A percentile compares a stretch with the other conserved stretches of the same genome.
Conservation (phyloP, 176 grass and related monocot genomes). For the Triticum timopheevii region DNA sequence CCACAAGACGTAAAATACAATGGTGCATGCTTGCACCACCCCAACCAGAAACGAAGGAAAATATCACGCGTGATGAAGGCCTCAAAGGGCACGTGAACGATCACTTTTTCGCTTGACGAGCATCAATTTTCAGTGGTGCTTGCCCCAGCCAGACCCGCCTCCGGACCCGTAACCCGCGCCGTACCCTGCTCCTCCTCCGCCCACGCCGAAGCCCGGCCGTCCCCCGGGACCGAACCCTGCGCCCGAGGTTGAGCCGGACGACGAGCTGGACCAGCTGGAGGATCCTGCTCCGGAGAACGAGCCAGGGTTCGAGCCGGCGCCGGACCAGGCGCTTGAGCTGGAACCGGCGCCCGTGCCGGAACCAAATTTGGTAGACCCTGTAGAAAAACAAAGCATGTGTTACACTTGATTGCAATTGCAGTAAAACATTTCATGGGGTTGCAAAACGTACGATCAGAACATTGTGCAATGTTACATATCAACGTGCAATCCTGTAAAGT, state of each 20-base stretch:
- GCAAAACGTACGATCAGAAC: too few relatives aligned
- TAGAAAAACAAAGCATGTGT: background rate
- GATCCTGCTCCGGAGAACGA: slow-evolving; percentile 23
- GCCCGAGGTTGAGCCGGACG: slow-evolving; percentile 35
- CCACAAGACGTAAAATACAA: background rate
- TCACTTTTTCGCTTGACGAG: background rate
- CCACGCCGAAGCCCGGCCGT: background rate
- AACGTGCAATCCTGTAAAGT: background rate
- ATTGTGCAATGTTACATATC: background rate
- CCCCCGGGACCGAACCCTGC: slow-evolving; percentile 1
- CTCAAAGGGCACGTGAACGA: too few relatives aligned
- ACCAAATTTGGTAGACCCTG: background rate
- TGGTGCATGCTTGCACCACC: background rate
- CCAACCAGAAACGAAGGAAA: background rate
- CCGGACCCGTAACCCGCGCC: slow-evolving; percentile 17
- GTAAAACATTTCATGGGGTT: too few relatives aligned
- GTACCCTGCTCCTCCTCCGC: background rate
- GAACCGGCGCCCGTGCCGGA: background rate
- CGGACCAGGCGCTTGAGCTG: slow-evolving; percentile 39
- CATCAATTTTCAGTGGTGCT: slow-evolving; percentile 16
- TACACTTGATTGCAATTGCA: too few relatives aligned
- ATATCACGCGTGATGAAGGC: too few relatives aligned
- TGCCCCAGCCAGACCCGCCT: slow-evolving; percentile 12
- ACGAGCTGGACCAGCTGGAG: slow-evolving; percentile 41
- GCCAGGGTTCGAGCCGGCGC: background rate